phyloP scores from a whole-genome alignment of 2,329 filamentous ascomycete species.

The Coccinonectria pachysandricola region DNA sequence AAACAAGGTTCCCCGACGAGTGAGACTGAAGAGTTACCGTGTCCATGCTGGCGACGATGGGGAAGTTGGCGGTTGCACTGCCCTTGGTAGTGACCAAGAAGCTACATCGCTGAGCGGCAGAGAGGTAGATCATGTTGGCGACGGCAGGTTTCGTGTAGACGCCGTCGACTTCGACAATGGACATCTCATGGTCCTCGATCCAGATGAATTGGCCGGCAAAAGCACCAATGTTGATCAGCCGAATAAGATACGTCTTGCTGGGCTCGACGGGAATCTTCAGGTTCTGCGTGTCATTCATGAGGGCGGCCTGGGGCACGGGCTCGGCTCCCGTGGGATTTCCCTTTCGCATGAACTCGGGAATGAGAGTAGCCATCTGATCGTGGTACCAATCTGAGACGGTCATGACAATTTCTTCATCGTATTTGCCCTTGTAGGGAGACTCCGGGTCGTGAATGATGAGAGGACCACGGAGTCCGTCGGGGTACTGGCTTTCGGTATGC shows the following conservation, averaged over 20 bases:
- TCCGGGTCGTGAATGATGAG: constrained; percentile 54
- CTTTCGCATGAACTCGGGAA: constrained; percentile 40
- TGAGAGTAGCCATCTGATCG: constrained; percentile 38
- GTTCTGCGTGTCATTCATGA: constrained; percentile 62
- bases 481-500: constrained; percentile 57
- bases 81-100: constrained; percentile 55
- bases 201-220: constrained; percentile 59
- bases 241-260: constrained; percentile 62
- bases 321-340: constrained; percentile 48
- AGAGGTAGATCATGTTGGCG: constrained; percentile 54
- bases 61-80: constrained; percentile 51
- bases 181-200: constrained; percentile 58
- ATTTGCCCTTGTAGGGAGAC: constrained; percentile 44
- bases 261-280: constrained; percentile 50
- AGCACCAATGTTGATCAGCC: constrained; percentile 62
- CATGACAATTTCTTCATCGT: constrained; percentile 53
- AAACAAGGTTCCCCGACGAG: no score
- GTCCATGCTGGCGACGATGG: constrained; percentile 62
- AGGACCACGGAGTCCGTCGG: constrained; percentile 56
- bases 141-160: constrained; percentile 53
- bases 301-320: constrained; percentile 55
- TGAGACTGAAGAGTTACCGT: no score
- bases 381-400: constrained; percentile 67
- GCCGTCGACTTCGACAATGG: constrained; percentile 63
- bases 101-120: constrained; percentile 56